Base-by-base conservation (phyloP, 164 flowering plant genomes). In the Macadamia integrifolia region DNA sequence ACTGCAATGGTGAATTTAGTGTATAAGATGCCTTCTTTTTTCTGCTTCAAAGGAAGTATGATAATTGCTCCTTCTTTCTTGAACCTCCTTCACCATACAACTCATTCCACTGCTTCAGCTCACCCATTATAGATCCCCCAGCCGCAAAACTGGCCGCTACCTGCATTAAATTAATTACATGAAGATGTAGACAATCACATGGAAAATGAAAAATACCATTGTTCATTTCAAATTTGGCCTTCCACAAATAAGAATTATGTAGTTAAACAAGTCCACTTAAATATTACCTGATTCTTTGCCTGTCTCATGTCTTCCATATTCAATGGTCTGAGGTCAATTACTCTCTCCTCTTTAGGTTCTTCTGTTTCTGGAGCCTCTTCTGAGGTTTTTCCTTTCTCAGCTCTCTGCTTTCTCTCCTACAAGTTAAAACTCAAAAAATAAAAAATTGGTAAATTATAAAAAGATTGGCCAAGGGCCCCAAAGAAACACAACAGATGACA, bases 81-180 rank as follows among this genome's bases (percentile, higher is more conserved):
- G 97, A 88, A 67, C 97, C 98, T 43, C 97, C 97, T 83, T 93
- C 98, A 3, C 98, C 97, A 60, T 85, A 91, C 70, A 77, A 73
- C 0, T 93, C 93, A 65, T 93, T 93, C 98, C 98, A 91, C 73
- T 91, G 95, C 80, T 86, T 84, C 79, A 93, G 72, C 78, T 93
- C 97, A 8, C 66, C 58, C 98, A 93, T 93, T 60, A 80, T 73
- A 8, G 88, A 66, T 52, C 98, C 96, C 66, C 86, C 93, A 0
- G 96, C 35, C 5, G 98, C 88, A 75, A 86, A 93, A 75, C 98
- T 93, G 0, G 98, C 89, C 9, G 97, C 95, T 52, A 91, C 95
- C 98, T 93, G 87, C 78, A 78, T 11, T 52, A 17, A 1, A 52
- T 13, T 52, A 13, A 4, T 52, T 6, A 17, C 56, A 52, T 52